Percentiles rank a stretch among this genome's conserved stretches.
Conservation (phyloP, 2,329 filamentous ascomycete genomes). For the Macrophomina pseudophaseolina region DNA sequence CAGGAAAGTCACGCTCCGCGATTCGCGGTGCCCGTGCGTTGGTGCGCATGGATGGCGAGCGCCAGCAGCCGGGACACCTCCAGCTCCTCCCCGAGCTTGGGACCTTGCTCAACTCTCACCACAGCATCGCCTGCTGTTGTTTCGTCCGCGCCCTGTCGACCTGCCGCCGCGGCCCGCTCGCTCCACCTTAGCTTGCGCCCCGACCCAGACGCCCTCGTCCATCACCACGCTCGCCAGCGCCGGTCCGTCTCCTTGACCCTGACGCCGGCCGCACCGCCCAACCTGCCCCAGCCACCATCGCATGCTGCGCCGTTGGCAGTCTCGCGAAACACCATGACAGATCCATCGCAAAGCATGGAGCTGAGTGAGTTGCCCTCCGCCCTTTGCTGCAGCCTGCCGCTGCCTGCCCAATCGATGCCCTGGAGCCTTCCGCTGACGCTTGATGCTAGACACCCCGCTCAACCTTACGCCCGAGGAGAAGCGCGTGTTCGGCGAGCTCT, state of each 20-base stretch:
- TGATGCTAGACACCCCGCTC: slow-evolving; percentile 62
- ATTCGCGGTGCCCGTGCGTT: slow-evolving; percentile 20
- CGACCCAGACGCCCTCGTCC: neutral
- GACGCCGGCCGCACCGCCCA: slow-evolving; percentile 23
- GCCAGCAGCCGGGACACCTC: slow-evolving; percentile 24
- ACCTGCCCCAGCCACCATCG: slow-evolving; percentile 25
- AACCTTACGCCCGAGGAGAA: slow-evolving; percentile 93
- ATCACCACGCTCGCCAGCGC: neutral
- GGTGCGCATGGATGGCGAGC: slow-evolving; percentile 8
- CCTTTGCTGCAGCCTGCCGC: neutral
- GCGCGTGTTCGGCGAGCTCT: slow-evolving; percentile 89
- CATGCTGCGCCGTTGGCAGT: slow-evolving; percentile 22
- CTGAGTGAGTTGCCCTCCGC: slow-evolving; percentile 37
- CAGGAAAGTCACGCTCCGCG: slow-evolving; percentile 24
- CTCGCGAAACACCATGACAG: slow-evolving; percentile 43
- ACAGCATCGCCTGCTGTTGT: slow-evolving; percentile 19
- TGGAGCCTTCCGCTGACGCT: slow-evolving; percentile 21
- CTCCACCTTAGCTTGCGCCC: slow-evolving; percentile 6
- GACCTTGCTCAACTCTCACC: slow-evolving; percentile 23
- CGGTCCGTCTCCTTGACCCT: slow-evolving; percentile 23
- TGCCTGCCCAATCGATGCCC: slow-evolving; percentile 31
- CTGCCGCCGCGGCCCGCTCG: slow-evolving; percentile 9
- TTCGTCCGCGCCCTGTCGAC: neutral
- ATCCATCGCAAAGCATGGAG: slow-evolving; percentile 41
- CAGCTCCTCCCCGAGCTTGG: slow-evolving; percentile 20